A percentile compares a stretch with the other conserved stretches of the same genome.
These are phyloP conservation scores for Chaetothyriales sp. DNA, from an alignment of 2,329 filamentous ascomycete species.

Conservation along the genomic window DNA sequence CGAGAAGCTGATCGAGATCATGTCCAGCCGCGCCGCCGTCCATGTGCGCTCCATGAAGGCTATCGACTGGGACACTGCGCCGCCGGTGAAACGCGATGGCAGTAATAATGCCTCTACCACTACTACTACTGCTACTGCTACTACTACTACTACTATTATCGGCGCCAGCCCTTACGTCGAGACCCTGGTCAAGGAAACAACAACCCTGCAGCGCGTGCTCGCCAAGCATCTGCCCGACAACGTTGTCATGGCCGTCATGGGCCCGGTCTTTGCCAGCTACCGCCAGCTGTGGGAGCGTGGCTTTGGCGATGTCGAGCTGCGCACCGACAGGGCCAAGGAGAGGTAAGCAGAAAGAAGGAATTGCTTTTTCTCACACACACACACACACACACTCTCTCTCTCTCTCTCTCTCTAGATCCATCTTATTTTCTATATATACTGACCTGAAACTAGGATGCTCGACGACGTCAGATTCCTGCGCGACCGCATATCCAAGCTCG, in stretches of 20 bases:
- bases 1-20: slow-evolving; percentile 85
- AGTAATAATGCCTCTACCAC: no score
- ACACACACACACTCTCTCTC: no score
- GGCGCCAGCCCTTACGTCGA: slow-evolving; percentile 64
- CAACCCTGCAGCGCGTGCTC: slow-evolving; percentile 67
- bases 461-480: slow-evolving; percentile 61
- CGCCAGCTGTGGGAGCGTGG: slow-evolving; percentile 61
- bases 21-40: slow-evolving; percentile 58
- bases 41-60: slow-evolving; percentile 62
- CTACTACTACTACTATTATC: no score
- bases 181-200: slow-evolving; percentile 70
- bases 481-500: slow-evolving; percentile 56
- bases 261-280: slow-evolving; percentile 68
- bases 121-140: no score
- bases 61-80: slow-evolving; percentile 53
- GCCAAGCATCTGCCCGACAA: slow-evolving; percentile 65
- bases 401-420: slow-evolving; percentile 10
- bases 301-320: slow-evolving; percentile 49
- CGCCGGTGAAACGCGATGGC: slow-evolving; percentile 24
- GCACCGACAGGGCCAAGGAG: slow-evolving; percentile 51
- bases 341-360: slow-evolving; percentile 41
- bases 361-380: slow-evolving; percentile 5
- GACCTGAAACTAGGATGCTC: slow-evolving; percentile 44
- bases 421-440: not conserved
- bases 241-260: slow-evolving; percentile 69